These are phyloP conservation scores for Blastosporella zonata DNA, from an alignment of 1,284 basidiomycete species.

Conservation along the genomic window DNA sequence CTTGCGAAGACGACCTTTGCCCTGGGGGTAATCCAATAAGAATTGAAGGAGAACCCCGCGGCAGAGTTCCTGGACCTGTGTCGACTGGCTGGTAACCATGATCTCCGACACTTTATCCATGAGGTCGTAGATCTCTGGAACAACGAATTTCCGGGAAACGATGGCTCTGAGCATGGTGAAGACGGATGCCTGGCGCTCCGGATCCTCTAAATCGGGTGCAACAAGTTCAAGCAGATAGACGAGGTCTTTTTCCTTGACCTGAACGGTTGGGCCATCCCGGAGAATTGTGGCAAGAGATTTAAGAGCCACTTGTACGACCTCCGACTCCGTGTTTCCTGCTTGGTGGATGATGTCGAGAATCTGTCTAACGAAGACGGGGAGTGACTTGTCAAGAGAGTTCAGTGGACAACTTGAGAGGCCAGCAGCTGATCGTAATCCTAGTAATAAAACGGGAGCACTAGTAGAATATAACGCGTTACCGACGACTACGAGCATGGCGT, in stretches of 20 bases:
- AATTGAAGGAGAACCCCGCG: conserved; percentile 91
- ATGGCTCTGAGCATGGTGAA: conserved; percentile 94
- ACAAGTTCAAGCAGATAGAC: conserved; percentile 85
- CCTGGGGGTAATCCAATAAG: conserved; percentile 97
- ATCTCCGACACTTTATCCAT: conserved; percentile 96
- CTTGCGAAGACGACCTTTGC: conserved; percentile 83
- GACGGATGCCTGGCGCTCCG: conserved; percentile 80
- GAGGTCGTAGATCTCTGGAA: conserved; percentile 95
- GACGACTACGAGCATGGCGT: conserved; percentile 83
- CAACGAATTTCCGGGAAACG: conserved; percentile 87
- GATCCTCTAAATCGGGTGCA: conserved; percentile 91
- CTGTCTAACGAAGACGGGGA: conserved; percentile 85
- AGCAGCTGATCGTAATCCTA: conserved; percentile 80
- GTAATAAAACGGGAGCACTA: conserved; percentile 74
- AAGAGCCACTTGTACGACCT: conserved; percentile 86
- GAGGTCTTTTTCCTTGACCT: conserved; percentile 89
- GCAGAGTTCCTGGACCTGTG: conserved; percentile 89
- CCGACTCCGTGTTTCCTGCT: conserved; percentile 86
- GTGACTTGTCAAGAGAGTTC: conserved; percentile 70
- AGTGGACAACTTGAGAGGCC: conserved; percentile 86
- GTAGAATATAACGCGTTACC: conserved; percentile 93
- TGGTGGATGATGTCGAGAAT: conserved; percentile 85
- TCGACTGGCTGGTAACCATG: conserved; percentile 91
- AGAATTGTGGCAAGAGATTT: conserved; percentile 85
- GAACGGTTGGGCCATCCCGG: conserved; percentile 77